A percentile compares a stretch with the other conserved stretches of the same genome.
Conservation (phyloP, 257 asterid species). For the Solanum ahanhuiri region DNA sequence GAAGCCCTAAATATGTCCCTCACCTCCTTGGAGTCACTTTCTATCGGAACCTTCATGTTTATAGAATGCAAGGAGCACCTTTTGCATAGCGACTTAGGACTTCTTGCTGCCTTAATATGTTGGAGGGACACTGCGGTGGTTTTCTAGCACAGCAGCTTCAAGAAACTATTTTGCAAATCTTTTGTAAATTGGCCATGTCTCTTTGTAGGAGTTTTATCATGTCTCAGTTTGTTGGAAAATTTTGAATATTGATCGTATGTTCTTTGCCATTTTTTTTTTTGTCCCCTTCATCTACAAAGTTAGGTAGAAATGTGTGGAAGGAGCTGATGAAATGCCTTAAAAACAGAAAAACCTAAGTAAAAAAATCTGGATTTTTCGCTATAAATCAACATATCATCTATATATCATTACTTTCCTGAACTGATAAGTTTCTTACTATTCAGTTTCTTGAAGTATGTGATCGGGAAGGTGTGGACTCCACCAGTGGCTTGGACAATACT, state of each 20-base stretch:
- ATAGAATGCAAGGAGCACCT: not conserved
- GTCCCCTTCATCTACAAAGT: not conserved
- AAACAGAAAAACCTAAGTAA: not conserved
- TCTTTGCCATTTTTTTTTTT: not conserved
- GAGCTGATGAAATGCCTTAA: not conserved
- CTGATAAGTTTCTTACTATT: slow-evolving; percentile 5
- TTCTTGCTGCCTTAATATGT: not conserved
- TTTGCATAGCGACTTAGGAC: not conserved
- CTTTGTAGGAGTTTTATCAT: not conserved
- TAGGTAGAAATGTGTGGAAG: not conserved
- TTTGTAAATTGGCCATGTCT: not conserved
- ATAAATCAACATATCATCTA: not conserved
- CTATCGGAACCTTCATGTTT: not conserved
- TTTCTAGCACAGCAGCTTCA: not conserved
- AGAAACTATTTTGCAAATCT: not conserved
- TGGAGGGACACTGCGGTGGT: not conserved
- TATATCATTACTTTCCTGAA: not conserved
- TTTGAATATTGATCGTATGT: not conserved
- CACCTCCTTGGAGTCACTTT: not conserved
- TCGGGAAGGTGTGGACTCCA: slow-evolving; percentile 34
- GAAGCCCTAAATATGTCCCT: not conserved
- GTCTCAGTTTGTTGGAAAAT: not conserved
- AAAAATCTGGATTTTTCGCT: not conserved
- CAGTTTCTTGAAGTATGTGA: slow-evolving; percentile 50
- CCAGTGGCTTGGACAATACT: slow-evolving; percentile 46